phyloP scores from a whole-genome alignment of 2,329 filamentous ascomycete species.

The Trichophyton rubrum region DNA sequence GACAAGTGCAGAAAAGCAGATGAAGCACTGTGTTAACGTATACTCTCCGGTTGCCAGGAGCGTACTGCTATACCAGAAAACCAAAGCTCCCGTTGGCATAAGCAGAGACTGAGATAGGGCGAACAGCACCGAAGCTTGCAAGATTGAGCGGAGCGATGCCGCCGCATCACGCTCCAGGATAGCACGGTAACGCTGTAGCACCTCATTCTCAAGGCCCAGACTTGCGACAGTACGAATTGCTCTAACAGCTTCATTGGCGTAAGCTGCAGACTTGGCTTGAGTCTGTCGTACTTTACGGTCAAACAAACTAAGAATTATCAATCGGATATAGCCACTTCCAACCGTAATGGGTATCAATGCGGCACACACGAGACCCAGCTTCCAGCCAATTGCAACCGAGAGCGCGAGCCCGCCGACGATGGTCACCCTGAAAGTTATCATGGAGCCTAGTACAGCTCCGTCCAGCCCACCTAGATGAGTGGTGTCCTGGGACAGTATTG shows the following conservation, averaged over 20 bases:
- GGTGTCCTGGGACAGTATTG: conserved; percentile 77
- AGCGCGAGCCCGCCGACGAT: background rate
- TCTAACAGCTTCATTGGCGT: conserved; percentile 82
- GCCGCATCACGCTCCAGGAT: conserved; percentile 40
- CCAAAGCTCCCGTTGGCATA: conserved; percentile 72
- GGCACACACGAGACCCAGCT: conserved; percentile 7
- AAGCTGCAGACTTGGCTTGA: conserved; percentile 69
- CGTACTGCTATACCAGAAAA: conserved; percentile 83
- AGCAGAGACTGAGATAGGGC: conserved; percentile 71
- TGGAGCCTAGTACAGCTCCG: background rate
- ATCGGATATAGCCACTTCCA: conserved; percentile 69
- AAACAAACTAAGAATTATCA: conserved; percentile 71
- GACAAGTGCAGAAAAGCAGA: conserved; percentile 75
- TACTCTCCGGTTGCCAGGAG: conserved; percentile 62
- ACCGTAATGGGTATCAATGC: conserved; percentile 65
- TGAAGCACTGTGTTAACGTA: conserved; percentile 73
- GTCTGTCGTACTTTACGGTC: conserved; percentile 64
- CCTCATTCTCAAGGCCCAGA: conserved; percentile 72
- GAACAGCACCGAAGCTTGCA: conserved; percentile 67
- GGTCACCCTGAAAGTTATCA: background rate
- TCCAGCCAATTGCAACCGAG: background rate
- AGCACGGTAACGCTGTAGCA: conserved; percentile 56
- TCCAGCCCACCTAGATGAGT: background rate
- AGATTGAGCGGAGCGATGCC: conserved; percentile 8
- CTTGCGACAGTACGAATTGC: conserved; percentile 88